Percentiles rank a stretch among this genome's conserved stretches.
Evolutionary conservation across 23 red algal species (phyloP).

Genomic region (Agarophyton chilense): DNA sequence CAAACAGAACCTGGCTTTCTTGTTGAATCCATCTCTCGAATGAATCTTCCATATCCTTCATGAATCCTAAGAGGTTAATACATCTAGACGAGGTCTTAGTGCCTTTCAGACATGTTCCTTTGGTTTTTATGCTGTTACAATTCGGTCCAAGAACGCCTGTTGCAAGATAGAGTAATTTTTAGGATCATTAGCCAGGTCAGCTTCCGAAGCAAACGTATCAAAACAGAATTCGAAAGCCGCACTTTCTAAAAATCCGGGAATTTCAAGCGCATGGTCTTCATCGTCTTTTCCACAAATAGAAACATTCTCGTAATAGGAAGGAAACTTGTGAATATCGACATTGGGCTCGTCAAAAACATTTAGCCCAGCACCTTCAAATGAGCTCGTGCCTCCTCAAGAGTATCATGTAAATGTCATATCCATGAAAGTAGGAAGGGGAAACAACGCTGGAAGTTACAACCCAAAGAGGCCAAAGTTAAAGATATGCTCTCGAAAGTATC

Average conservation of each 20-base stretch:
- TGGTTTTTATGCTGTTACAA: background rate
- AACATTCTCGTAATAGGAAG: background rate
- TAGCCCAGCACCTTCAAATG: too few relatives aligned
- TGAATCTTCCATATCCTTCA: background rate
- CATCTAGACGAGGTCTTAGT: background rate
- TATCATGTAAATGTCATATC: too few relatives aligned
- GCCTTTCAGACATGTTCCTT: background rate
- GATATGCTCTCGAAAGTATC: too few relatives aligned
- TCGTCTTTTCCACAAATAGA: background rate
- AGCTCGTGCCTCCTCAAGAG: too few relatives aligned
- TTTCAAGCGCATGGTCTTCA: background rate
- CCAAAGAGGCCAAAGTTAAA: too few relatives aligned
- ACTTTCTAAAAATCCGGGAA: background rate
- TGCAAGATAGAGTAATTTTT: background rate
- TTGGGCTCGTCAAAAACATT: too few relatives aligned
- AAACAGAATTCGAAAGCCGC: conserved; percentile 30
- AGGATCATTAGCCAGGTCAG: background rate
- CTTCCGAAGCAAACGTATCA: conserved; percentile 3
- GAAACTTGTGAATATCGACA: background rate
- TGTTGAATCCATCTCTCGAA: too few relatives aligned
- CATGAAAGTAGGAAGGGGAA: too few relatives aligned
- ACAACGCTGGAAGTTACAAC: too few relatives aligned
- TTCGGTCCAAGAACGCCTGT: background rate
- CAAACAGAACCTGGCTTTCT: too few relatives aligned
- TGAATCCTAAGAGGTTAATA: background rate